Conservation (phyloP, 2,329 filamentous ascomycete genomes). For the Grosmannia penicillata region DNA sequence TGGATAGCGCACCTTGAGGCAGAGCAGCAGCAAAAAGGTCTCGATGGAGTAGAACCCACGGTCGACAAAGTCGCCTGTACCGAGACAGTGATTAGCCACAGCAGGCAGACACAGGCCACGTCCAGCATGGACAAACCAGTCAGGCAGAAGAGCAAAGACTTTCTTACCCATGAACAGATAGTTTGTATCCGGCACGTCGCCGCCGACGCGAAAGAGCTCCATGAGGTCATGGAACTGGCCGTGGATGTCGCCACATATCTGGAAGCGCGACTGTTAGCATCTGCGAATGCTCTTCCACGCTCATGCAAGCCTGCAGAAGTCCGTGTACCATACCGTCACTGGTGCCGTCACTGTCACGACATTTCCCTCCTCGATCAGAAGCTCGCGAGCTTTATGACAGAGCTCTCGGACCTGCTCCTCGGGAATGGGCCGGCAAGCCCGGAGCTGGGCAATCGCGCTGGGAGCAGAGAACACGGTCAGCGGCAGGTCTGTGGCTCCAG, state of each 20-base stretch:
- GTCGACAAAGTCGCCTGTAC: slow-evolving; percentile 82
- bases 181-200: slow-evolving; percentile 88
- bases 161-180: slow-evolving; percentile 84
- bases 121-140: too few relatives aligned
- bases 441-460: slow-evolving; percentile 88
- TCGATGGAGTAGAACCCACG: slow-evolving; percentile 96
- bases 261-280: not conserved
- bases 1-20: slow-evolving; percentile 92
- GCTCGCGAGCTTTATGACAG: slow-evolving; percentile 91
- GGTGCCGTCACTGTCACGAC: slow-evolving; percentile 91
- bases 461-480: slow-evolving; percentile 4
- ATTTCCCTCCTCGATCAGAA: slow-evolving; percentile 94
- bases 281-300: too few relatives aligned
- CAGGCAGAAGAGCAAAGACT: not conserved
- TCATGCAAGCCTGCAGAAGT: too few relatives aligned
- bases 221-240: slow-evolving; percentile 94
- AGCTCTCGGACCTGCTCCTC: slow-evolving; percentile 91
- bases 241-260: slow-evolving; percentile 95
- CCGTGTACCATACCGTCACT: slow-evolving; percentile 49
- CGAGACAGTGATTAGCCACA: not conserved
- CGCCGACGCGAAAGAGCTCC: slow-evolving; percentile 89
- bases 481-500: too few relatives aligned
- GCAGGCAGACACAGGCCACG: too few relatives aligned
- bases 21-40: slow-evolving; percentile 87
- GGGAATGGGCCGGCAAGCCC: slow-evolving; percentile 89